phyloP scores from a whole-genome alignment of 1,284 basidiomycete species.

The Sutorius eximius region DNA sequence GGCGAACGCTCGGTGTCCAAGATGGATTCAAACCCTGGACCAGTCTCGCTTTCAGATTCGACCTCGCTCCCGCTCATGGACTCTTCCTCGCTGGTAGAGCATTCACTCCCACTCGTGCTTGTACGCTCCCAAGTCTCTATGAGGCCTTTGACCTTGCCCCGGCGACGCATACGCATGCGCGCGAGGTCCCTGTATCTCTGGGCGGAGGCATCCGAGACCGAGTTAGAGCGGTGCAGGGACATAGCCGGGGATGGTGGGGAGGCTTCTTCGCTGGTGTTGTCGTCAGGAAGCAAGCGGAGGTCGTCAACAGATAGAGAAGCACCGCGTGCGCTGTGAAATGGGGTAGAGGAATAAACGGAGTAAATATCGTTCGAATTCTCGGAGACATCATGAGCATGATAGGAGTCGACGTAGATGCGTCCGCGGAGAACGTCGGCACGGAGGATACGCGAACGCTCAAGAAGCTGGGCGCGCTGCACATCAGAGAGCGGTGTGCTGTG shows the following conservation, averaged over 20 bases:
- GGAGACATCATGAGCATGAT: conserved; percentile 17
- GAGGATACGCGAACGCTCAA: conserved; percentile 27
- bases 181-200: conserved; percentile 36
- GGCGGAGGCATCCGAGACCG: conserved; percentile 25
- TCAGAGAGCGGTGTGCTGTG: conserved; percentile 27
- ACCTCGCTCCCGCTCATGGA: conserved; percentile 22
- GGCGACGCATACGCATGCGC: conserved; percentile 27
- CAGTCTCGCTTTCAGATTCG: conserved; percentile 25
- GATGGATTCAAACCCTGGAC: not conserved
- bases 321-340: conserved; percentile 9
- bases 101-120: conserved; percentile 29
- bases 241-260: conserved; percentile 17
- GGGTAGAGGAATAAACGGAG: conserved; percentile 1
- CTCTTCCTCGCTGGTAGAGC: conserved; percentile 20
- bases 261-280: not conserved
- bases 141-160: conserved; percentile 35
- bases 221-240: conserved; percentile 28
- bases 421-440: conserved; percentile 27
- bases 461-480: conserved; percentile 18
- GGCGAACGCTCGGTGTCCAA: not conserved
- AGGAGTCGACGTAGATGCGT: conserved; percentile 26
- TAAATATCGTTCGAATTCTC: conserved; percentile 13
- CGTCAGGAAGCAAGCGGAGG: conserved; percentile 13
- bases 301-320: conserved; percentile 31
- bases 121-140: conserved; percentile 32